These are phyloP conservation scores for Solanum pennellii DNA, from an alignment of 257 asterid species.

Conservation along the genomic window DNA sequence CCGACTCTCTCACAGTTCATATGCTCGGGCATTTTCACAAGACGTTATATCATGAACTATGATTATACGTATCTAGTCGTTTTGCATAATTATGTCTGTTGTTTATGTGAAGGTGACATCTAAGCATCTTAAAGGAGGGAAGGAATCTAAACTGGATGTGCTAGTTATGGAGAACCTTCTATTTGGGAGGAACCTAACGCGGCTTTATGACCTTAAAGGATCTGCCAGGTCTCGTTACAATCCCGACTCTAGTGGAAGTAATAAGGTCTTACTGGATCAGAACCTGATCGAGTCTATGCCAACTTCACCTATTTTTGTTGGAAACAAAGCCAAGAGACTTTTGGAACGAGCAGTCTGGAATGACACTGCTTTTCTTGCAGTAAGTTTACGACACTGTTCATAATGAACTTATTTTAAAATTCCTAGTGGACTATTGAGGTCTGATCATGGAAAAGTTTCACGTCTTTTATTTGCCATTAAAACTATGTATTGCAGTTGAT, in stretches of 20 bases:
- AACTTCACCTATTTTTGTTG: constrained; percentile 60
- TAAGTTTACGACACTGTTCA: constrained; percentile 26
- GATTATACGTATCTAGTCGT: background rate
- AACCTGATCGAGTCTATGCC: constrained; percentile 98
- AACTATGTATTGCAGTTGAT: background rate
- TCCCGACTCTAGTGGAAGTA: constrained; percentile 77
- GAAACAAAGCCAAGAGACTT: constrained; percentile 9
- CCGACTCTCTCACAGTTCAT: background rate
- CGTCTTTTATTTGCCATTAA: background rate
- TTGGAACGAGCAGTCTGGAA: constrained; percentile 4
- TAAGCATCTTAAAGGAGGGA: constrained; percentile 83
- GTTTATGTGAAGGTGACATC: constrained; percentile 49
- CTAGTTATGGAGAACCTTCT: constrained; percentile 96
- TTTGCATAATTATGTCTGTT: constrained; percentile 3
- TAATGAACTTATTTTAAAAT: background rate
- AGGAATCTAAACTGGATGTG: constrained; percentile 84
- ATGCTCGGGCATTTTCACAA: background rate
- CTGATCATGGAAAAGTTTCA: background rate
- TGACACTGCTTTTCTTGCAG: constrained; percentile 14
- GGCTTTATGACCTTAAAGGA: constrained; percentile 94
- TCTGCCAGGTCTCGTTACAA: constrained; percentile 89
- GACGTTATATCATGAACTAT: background rate
- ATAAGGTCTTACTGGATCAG: constrained; percentile 86
- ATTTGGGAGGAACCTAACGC: constrained; percentile 63
- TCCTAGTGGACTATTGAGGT: background rate